A percentile compares a stretch with the other conserved stretches of the same genome.
Conservation (phyloP, 2,329 filamentous ascomycete genomes). For the Lasiodiplodia citricola region DNA sequence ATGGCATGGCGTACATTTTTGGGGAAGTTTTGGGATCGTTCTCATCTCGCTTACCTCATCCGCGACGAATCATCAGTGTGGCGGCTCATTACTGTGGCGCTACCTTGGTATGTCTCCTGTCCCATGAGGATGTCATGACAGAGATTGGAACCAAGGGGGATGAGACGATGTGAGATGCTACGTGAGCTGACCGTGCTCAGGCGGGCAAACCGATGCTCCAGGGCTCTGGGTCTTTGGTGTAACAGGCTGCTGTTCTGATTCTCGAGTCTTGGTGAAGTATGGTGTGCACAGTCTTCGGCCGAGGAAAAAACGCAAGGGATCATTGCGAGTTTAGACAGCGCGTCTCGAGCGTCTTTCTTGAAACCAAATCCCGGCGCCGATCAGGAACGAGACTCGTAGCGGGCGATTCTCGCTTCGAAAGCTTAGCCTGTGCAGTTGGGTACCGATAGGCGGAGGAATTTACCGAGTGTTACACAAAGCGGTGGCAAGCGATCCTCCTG, state of each 20-base stretch:
- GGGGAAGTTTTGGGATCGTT: background rate
- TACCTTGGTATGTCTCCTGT: background rate
- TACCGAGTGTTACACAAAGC: background rate
- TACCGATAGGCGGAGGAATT: background rate
- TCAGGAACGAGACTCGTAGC: background rate
- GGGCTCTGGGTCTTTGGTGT: background rate
- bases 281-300: background rate
- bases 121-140: background rate
- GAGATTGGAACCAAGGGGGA: background rate
- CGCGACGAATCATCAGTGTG: background rate
- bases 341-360: background rate
- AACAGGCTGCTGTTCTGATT: background rate
- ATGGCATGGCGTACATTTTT: slow-evolving; percentile 18
- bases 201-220: background rate
- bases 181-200: background rate
- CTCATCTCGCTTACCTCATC: slow-evolving; percentile 5
- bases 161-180: background rate
- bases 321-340: background rate
- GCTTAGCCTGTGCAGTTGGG: background rate
- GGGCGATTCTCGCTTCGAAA: background rate
- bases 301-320: background rate
- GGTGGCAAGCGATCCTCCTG: background rate
- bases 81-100: background rate
- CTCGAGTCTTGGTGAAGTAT: background rate
- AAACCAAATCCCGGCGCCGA: background rate